Percentiles rank a stretch among this genome's conserved stretches.
These are phyloP conservation scores for Vaccinium darrowii DNA, from an alignment of 148 eudicot species.

Conservation along the genomic window DNA sequence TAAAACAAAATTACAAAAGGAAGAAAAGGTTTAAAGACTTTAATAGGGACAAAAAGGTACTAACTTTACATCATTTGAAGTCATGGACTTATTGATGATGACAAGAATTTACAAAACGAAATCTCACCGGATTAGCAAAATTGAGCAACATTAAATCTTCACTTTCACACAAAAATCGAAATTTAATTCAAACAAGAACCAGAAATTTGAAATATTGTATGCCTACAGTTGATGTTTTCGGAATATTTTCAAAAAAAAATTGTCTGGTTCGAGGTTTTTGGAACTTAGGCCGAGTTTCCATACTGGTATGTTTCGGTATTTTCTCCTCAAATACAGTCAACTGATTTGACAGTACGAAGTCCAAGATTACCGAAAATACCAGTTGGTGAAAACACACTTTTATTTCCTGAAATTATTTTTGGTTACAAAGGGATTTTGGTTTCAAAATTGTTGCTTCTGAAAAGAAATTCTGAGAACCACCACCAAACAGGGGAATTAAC, in stretches of 20 bases:
- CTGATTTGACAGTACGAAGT: no score
- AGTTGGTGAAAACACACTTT: no score
- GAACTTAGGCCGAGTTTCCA: not conserved
- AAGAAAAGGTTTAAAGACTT: conserved; percentile 10
- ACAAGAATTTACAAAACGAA: not conserved
- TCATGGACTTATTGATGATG: not conserved
- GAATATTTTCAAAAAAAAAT: not conserved
- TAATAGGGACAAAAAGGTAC: conserved; percentile 24
- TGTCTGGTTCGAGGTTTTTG: not conserved
- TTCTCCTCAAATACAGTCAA: no score
- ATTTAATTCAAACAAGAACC: not conserved
- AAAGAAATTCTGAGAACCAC: not conserved
- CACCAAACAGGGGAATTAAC: not conserved
- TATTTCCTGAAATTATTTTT: not conserved
- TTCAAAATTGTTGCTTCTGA: not conserved
- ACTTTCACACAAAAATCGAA: not conserved
- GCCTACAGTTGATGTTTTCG: not conserved
- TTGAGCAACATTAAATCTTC: not conserved
- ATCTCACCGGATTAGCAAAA: not conserved
- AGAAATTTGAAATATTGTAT: not conserved
- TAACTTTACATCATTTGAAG: conserved; percentile 20
- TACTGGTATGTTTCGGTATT: no score
- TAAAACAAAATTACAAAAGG: conserved; percentile 31
- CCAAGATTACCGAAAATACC: no score
- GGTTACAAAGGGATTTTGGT: not conserved